Base-by-base conservation (phyloP, 768 basidiomycete genomes). In the Pulveroboletus sp. region DNA sequence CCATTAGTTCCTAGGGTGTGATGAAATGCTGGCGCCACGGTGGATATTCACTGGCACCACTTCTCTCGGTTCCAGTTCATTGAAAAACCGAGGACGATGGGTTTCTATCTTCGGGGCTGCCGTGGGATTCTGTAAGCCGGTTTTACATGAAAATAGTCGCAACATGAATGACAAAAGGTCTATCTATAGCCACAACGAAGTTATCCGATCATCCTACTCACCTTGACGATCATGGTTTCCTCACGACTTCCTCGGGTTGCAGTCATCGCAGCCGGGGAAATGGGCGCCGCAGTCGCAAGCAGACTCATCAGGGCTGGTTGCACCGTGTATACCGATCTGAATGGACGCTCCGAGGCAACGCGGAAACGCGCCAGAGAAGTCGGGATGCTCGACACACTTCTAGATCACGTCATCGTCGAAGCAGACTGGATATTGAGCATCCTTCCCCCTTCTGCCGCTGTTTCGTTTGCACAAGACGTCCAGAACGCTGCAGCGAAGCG, bases 261-360 rank as follows among this genome's bases (percentile, higher is more conserved):
- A 26, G 66, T 83, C 19, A 65, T 84, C 50, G 74, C 80, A 29
- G 73, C 80, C 9, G 82, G 82, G 14, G 74, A 72, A 3, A 85
- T 83, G 84, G 82, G 81, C 23, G 67, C 80, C 6, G 81, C 71
- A 17, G 75, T 85, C 26, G 82, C 73, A 14, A 71, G 63, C 27
- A 73, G 71, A 23, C 68, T 84, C 30, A 70, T 70, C 2, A 57
- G 65, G 20, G 67, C 71, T 16, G 77, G 80, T 24, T 75, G 74
- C 57, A 75, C 71, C 6, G 79, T 82, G 20, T 73, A 82, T 50
- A 83, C 81, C 11, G 74, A n/a, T 54, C 65, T 84, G 36, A 71
- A 76, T 23, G 76, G 75, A 27, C 76, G 82, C 35, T 82, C 80
- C 3, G 71, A 74, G 47, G 71, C 66, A 24, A 77, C 81, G 1